Base-by-base conservation (phyloP, 148 eudicot genomes). In the Nepenthes mirabilis region DNA sequence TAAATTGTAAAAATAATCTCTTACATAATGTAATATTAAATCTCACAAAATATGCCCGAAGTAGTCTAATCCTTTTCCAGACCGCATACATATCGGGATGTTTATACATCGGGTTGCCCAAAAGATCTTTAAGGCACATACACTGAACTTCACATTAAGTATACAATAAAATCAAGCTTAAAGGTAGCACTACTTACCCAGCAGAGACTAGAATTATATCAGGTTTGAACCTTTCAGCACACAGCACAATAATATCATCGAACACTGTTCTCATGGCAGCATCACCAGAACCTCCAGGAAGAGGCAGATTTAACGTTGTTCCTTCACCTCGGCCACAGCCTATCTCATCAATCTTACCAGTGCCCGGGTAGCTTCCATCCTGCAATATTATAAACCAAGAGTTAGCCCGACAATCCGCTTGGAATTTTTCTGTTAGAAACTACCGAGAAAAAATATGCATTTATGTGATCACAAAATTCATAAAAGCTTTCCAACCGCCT, bases 321-420 rank as follows among this genome's bases (percentile, higher is more conserved):
- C 97, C 97, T 83, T 91, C 95, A 55, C 95, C 97, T 57, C 50
- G 71, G 49, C 90, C 90, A 56, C 47, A 53, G 7, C 97, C 97
- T 57, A 82, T 72, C 75, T 85, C 80, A 47, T 77, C 75, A 40
- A 91, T 85, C 72, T 85, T 87, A 49, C 97, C 97, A 14, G 97
- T 91, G 12, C 97, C 93, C 12, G 95, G 97, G 67, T 91, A 91
- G 80, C 95, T 91, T 64, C 97, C 97, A 65, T 81, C 95, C 97
- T 91, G 66, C 53, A 66, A 60, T 55, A 63, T 43, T 13, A 43
- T 12, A 40, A 56, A 11, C 48, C 14, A 49, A n/a, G 11, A n/a
- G 52, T 5, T 11, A 49, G 14, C 52, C 11, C 52, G 52, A 10
- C 13, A 5, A n/a, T 2, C 14, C 11, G 0, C 0, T 0, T 49